A percentile compares a stretch with the other conserved stretches of the same genome.
Evolutionary conservation across 148 eudicot species (phyloP).

Genomic region (Hydrangea macrophylla): DNA sequence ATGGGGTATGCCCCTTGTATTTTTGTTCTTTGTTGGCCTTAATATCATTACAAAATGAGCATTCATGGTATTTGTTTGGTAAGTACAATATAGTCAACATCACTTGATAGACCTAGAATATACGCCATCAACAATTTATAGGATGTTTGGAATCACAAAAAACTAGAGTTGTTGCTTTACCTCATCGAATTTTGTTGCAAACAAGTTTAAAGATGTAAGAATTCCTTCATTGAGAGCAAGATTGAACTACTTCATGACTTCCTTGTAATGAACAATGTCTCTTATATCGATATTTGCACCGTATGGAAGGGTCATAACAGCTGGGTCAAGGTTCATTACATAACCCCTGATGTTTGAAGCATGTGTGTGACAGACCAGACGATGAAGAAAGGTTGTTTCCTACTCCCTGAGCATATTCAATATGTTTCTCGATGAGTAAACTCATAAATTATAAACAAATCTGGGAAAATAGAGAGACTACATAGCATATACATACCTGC

Average conservation of each 20-base stretch:
- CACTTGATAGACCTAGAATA: not conserved
- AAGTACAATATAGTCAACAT: no score
- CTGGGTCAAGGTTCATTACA: conserved; percentile 92
- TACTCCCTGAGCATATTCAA: conserved; percentile 60
- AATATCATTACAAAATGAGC: no score
- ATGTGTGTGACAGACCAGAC: conserved; percentile 73
- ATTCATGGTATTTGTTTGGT: no score
- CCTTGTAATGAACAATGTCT: conserved; percentile 91
- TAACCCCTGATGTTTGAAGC: conserved; percentile 69
- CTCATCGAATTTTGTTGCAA: conserved; percentile 91
- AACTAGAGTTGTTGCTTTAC: no score
- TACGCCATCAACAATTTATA: no score
- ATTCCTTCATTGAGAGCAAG: conserved; percentile 96
- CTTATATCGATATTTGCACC: conserved; percentile 93
- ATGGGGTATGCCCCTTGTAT: no score
- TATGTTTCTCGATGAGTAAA: conserved; percentile 2
- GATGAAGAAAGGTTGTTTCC: conserved; percentile 84
- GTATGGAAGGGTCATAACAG: conserved; percentile 81
- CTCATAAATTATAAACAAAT: not conserved
- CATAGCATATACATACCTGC: conserved; percentile 46
- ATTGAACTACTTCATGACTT: conserved; percentile 94
- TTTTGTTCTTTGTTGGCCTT: no score
- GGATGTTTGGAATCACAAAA: no score
- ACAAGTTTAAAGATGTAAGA: conserved; percentile 83
- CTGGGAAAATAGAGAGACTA: no score